Conservation (phyloP, 352 stramenopile species). For the Phytopythium cucurbitacearum region DNA sequence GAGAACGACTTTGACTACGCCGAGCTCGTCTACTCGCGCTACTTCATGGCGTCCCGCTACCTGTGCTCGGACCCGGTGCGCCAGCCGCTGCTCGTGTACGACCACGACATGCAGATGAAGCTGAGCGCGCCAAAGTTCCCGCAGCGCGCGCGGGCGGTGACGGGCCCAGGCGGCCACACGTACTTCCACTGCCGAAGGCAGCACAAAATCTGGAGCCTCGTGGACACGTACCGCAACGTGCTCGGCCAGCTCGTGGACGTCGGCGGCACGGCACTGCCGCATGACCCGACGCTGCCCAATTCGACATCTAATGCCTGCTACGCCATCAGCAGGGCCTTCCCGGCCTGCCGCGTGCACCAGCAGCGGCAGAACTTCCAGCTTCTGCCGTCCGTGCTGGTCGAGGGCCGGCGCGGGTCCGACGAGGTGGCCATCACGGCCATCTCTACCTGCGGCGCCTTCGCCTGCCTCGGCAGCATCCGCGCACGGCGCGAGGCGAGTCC, state of each 20-base stretch:
- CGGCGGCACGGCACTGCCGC: neutral
- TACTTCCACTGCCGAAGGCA: slow-evolving; percentile 14
- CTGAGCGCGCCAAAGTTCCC: slow-evolving; percentile 11
- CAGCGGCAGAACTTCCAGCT: slow-evolving; percentile 16
- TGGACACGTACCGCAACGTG: slow-evolving; percentile 18
- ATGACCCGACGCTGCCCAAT: neutral
- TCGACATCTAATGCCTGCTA: slow-evolving; percentile 1
- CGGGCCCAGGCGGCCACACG: slow-evolving; percentile 11
- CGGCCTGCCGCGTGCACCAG: slow-evolving; percentile 20
- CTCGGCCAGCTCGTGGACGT: slow-evolving; percentile 10
- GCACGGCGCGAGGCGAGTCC: slow-evolving; percentile 3
- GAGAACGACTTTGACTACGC: slow-evolving; percentile 17
- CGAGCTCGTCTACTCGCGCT: slow-evolving; percentile 14
- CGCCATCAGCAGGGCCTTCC: slow-evolving; percentile 16
- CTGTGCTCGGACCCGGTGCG: slow-evolving; percentile 16
- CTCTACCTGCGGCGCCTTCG: slow-evolving; percentile 15
- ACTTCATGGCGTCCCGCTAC: slow-evolving; percentile 16
- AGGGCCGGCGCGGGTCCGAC: slow-evolving; percentile 7
- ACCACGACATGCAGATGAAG: slow-evolving; percentile 21
- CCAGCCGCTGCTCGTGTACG: slow-evolving; percentile 19
- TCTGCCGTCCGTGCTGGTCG: slow-evolving; percentile 14
- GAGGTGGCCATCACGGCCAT: slow-evolving; percentile 9
- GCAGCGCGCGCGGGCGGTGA: slow-evolving; percentile 11
- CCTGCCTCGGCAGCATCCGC: slow-evolving; percentile 11
- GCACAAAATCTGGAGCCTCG: slow-evolving; percentile 11